phyloP scores from a whole-genome alignment of 2,329 filamentous ascomycete genomes.

The Colletotrichum phormii region DNA sequence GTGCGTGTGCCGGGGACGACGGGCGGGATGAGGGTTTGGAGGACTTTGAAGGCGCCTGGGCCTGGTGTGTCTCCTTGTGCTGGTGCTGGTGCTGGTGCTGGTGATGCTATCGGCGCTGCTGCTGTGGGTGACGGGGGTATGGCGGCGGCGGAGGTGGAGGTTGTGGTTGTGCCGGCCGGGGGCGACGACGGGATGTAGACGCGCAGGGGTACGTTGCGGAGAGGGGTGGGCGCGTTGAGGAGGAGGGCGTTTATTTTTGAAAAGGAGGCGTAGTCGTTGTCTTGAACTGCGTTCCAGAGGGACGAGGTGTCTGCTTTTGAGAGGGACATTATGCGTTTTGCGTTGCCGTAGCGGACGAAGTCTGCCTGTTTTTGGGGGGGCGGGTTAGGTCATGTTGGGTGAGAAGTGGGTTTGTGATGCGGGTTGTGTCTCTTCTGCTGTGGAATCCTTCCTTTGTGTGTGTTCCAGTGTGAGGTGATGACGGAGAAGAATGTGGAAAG shows the following conservation, averaged over 20 bases:
- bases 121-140: not conserved
- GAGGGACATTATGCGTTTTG: conserved; percentile 89
- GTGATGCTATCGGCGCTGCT: not conserved
- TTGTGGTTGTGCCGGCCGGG: conserved; percentile 33
- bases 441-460: not conserved
- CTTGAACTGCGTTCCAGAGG: conserved; percentile 83
- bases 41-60: conserved; percentile 72
- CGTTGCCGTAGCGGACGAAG: conserved; percentile 87
- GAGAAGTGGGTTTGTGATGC: no score
- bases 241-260: conserved; percentile 80
- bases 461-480: not conserved
- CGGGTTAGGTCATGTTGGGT: conserved; percentile 1
- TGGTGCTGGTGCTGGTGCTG: not conserved
- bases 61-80: conserved; percentile 37
- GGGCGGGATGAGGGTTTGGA: conserved; percentile 80
- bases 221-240: conserved; percentile 77
- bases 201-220: conserved; percentile 88
- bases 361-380: conserved; percentile 69
- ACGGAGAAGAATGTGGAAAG: not conserved
- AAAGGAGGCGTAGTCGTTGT: conserved; percentile 81
- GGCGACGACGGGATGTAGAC: conserved; percentile 83
- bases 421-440: not conserved
- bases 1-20: conserved; percentile 46
- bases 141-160: conserved; percentile 24
- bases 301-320: conserved; percentile 85